Conservation (phyloP, 2,329 filamentous ascomycete genomes). For the Aspergillus sp. region DNA sequence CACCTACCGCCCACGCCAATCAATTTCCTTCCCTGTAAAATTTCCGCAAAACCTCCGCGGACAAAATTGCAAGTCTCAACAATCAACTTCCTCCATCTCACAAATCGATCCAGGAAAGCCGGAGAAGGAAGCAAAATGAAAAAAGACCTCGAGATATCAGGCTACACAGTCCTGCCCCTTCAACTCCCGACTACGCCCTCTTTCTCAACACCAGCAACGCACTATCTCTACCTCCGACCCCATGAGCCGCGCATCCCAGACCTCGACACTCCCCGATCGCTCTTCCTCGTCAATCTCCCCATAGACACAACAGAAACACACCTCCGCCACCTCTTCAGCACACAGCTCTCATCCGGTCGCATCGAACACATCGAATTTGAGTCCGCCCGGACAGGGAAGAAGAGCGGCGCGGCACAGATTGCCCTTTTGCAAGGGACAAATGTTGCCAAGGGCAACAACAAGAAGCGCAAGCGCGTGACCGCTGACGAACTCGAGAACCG, state of each 20-base stretch:
- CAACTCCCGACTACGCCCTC: constrained; percentile 67
- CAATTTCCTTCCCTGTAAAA: constrained; percentile 4
- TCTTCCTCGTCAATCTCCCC: constrained; percentile 91
- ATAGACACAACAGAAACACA: constrained; percentile 79
- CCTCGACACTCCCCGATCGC: constrained; percentile 72
- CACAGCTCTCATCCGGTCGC: constrained; percentile 74
- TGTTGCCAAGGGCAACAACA: constrained; percentile 34
- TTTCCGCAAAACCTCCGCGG: constrained; percentile 13
- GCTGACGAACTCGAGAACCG: constrained; percentile 57
- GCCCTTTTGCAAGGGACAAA: constrained; percentile 26
- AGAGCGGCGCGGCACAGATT: constrained; percentile 19
- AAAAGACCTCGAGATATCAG: constrained; percentile 52
- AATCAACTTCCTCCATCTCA: neutral
- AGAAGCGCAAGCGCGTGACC: constrained; percentile 61
- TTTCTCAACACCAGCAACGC: constrained; percentile 66
- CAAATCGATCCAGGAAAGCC: neutral
- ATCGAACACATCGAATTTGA: constrained; percentile 82
- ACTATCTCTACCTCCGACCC: constrained; percentile 84
- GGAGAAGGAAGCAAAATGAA: constrained; percentile 37
- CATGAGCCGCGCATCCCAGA: constrained; percentile 81
- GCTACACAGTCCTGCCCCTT: constrained; percentile 72
- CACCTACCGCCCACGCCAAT: constrained; percentile 9
- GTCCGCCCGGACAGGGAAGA: constrained; percentile 47
- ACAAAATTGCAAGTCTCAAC: neutral
- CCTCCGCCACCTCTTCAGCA: constrained; percentile 74